Conservation (phyloP, 441 rosid genomes). For the Adansonia rubrostipa region DNA sequence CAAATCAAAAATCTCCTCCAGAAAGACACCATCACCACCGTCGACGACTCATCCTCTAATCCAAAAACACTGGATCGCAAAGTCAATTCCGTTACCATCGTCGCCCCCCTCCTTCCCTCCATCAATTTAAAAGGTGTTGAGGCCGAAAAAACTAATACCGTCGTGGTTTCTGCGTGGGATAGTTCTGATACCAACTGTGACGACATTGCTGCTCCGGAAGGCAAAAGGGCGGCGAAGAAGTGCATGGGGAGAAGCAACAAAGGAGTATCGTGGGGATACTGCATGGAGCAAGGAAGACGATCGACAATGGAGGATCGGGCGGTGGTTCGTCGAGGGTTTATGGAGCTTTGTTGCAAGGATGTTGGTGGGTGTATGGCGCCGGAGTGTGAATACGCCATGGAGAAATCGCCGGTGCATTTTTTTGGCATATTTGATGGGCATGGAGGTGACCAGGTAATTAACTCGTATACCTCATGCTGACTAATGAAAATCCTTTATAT, state of each 20-base stretch:
- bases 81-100: neutral
- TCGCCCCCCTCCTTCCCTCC: neutral
- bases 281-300: neutral
- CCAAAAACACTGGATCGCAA: neutral
- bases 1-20: neutral
- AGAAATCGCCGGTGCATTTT: slow-evolving; percentile 14
- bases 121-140: neutral
- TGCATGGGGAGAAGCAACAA: slow-evolving; percentile 13
- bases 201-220: neutral
- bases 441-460: slow-evolving; percentile 20
- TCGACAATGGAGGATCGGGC: neutral
- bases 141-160: neutral
- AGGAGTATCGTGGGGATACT: neutral
- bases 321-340: neutral
- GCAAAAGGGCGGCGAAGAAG: neutral
- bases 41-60: neutral
- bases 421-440: slow-evolving; percentile 15
- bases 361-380: neutral
- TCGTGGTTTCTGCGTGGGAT: neutral
- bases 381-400: neutral
- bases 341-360: slow-evolving; percentile 11
- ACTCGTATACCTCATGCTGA: neutral
- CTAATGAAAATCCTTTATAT: neutral
- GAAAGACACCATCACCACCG: neutral
- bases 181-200: neutral